phyloP scores from a whole-genome alignment of 495 filamentous ascomycete species.

The Aspergillus mulundensis region DNA sequence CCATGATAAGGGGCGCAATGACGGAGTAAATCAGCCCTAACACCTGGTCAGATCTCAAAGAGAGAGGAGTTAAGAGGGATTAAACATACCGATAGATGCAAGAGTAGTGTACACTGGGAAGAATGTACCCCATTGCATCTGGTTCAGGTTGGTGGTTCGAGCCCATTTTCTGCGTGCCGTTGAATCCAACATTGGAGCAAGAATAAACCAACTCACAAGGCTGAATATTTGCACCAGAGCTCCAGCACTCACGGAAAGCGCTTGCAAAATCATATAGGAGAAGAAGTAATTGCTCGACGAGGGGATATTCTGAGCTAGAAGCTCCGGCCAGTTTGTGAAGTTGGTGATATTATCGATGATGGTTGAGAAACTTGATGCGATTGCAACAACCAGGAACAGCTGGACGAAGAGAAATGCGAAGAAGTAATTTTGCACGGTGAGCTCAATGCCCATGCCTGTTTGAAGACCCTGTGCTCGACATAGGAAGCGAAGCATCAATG shows the following conservation, averaged over 20 bases:
- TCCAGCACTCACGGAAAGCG: slow-evolving; percentile 83
- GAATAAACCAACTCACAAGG: slow-evolving; percentile 74
- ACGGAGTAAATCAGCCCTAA: slow-evolving; percentile 81
- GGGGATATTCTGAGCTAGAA: slow-evolving; percentile 80
- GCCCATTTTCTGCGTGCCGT: slow-evolving; percentile 88
- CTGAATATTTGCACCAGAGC: slow-evolving; percentile 80
- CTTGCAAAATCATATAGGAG: slow-evolving; percentile 95
- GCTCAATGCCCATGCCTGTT: slow-evolving; percentile 75
- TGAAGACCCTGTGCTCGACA: slow-evolving; percentile 72
- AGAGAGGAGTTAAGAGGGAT: background rate
- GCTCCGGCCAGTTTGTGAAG: slow-evolving; percentile 56
- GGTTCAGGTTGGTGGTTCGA: slow-evolving; percentile 72
- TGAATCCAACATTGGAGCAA: slow-evolving; percentile 72
- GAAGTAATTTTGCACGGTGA: slow-evolving; percentile 86
- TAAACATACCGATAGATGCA: slow-evolving; percentile 72
- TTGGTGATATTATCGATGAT: slow-evolving; percentile 60
- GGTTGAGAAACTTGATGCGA: slow-evolving; percentile 73
- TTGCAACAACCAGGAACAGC: slow-evolving; percentile 87
- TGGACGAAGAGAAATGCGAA: slow-evolving; percentile 95
- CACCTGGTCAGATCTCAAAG: slow-evolving; percentile 10
- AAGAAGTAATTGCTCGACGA: slow-evolving; percentile 96
- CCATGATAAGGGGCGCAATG: slow-evolving; percentile 81
- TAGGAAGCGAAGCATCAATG: slow-evolving; percentile 71
- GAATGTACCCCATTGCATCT: slow-evolving; percentile 86
- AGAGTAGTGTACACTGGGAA: slow-evolving; percentile 96